phyloP scores from a whole-genome alignment of 2,329 filamentous ascomycete species.

The Ustulina deusta region DNA sequence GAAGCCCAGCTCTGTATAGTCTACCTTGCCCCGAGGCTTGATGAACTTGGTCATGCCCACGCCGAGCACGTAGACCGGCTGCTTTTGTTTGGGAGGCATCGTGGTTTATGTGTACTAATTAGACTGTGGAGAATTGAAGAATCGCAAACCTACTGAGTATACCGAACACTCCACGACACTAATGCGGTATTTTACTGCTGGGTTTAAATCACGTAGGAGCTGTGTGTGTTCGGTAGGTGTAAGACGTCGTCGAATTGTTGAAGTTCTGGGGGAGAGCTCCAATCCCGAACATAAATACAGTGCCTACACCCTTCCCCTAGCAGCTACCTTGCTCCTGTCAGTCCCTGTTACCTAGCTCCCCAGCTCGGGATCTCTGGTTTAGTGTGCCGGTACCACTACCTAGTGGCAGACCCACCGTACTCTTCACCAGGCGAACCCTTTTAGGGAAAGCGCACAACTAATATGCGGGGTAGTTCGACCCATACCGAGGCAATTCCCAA shows the following conservation, averaged over 20 bases:
- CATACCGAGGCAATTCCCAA: slow-evolving; percentile 23
- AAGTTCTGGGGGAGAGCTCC: background rate
- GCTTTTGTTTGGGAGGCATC: slow-evolving; percentile 65
- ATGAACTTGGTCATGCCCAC: slow-evolving; percentile 99
- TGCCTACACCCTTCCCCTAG: background rate
- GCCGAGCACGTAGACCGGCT: slow-evolving; percentile 85
- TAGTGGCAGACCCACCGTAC: slow-evolving; percentile 12
- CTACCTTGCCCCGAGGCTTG: slow-evolving; percentile 92
- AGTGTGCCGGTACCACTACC: background rate
- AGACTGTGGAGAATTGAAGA: background rate
- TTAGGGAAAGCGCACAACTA: background rate
- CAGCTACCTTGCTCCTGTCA: background rate
- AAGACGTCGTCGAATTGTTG: background rate
- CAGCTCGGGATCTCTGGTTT: background rate
- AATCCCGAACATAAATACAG: background rate
- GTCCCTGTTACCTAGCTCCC: background rate
- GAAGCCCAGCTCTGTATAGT: slow-evolving; percentile 94
- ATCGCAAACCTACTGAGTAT: background rate
- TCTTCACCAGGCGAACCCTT: background rate
- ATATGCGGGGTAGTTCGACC: slow-evolving; percentile 9
- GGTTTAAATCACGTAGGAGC: background rate
- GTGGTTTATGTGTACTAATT: slow-evolving; percentile 29
- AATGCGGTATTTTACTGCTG: too few relatives aligned
- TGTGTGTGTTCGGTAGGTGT: too few relatives aligned
- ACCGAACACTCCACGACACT: background rate